Evolutionary conservation across 192 early-diverging fungal species (phyloP).

Genomic region (Lobosporangium transversale): DNA sequence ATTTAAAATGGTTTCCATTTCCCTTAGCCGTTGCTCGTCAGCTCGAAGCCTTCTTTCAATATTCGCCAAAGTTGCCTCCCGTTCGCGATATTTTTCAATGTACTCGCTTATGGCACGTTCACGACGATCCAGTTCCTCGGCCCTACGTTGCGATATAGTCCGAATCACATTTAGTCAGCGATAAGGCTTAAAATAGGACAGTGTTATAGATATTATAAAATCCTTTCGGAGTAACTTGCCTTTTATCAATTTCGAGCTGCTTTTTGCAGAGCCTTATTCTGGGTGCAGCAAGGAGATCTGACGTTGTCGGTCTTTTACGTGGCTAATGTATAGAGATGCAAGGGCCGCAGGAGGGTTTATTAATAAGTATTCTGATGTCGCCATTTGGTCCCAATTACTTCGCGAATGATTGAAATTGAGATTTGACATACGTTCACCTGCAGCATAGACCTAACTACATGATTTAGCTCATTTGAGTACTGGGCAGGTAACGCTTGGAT

Average conservation of each 20-base stretch:
- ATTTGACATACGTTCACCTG: constrained; percentile 60
- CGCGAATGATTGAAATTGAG: background rate
- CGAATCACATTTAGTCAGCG: too few species aligned
- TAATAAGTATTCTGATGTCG: too few species aligned
- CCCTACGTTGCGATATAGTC: background rate
- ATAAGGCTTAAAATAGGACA: too few species aligned
- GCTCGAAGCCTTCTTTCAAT: constrained; percentile 14
- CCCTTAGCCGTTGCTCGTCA: constrained; percentile 31
- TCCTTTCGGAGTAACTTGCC: constrained; percentile 3
- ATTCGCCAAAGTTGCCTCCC: constrained; percentile 1
- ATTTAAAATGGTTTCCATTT: constrained; percentile 19
- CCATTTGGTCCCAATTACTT: too few species aligned
- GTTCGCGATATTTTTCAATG: constrained; percentile 3
- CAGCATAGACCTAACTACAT: constrained; percentile 66
- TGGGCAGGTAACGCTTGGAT: constrained; percentile 61
- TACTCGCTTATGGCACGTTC: background rate
- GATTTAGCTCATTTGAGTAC: constrained; percentile 54
- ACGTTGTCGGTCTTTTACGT: constrained; percentile 52
- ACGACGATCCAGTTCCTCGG: constrained; percentile 3
- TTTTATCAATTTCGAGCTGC: constrained; percentile 14
- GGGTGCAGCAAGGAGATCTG: constrained; percentile 47
- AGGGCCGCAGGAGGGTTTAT: background rate
- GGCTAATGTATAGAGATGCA: constrained; percentile 30
- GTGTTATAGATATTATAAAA: background rate
- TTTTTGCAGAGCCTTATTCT: constrained; percentile 24